These are phyloP conservation scores for Erythrophleum ivorense DNA, from an alignment of 331 rosid species.

Conservation along the genomic window DNA sequence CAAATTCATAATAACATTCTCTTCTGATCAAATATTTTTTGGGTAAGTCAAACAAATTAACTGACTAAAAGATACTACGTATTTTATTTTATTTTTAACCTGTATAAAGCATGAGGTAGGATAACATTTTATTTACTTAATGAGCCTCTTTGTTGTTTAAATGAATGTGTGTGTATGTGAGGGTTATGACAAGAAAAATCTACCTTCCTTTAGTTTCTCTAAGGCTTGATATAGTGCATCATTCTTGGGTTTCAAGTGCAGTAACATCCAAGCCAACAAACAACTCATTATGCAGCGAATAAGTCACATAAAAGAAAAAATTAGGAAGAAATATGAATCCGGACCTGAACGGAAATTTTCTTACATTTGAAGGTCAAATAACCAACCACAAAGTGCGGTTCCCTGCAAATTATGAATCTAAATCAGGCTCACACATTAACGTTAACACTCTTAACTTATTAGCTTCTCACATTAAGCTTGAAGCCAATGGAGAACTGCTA, in stretches of 20 bases:
- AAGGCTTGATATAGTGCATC: slow-evolving; percentile 63
- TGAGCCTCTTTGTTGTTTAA: neutral
- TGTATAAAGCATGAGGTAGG: neutral
- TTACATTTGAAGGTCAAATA: neutral
- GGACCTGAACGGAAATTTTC: neutral
- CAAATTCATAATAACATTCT: neutral
- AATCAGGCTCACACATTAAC: no score
- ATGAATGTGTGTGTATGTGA: neutral
- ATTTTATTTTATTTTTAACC: neutral
- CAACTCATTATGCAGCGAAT: slow-evolving; percentile 35
- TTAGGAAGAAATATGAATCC: neutral
- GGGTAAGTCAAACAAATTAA: neutral
- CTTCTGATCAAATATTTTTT: neutral
- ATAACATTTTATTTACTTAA: neutral
- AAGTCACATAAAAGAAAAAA: neutral
- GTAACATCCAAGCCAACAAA: slow-evolving; percentile 45
- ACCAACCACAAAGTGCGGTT: neutral
- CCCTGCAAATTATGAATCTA: no score
- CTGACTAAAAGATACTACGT: neutral
- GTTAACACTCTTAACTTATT: no score
- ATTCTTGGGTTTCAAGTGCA: slow-evolving; percentile 44
- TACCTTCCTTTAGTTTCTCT: slow-evolving; percentile 82
- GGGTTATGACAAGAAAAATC: slow-evolving; percentile 12
- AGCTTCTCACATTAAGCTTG: no score
- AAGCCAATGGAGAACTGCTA: no score